Conservation (phyloP, 768 basidiomycete genomes). For the Tephrocybe sp. region DNA sequence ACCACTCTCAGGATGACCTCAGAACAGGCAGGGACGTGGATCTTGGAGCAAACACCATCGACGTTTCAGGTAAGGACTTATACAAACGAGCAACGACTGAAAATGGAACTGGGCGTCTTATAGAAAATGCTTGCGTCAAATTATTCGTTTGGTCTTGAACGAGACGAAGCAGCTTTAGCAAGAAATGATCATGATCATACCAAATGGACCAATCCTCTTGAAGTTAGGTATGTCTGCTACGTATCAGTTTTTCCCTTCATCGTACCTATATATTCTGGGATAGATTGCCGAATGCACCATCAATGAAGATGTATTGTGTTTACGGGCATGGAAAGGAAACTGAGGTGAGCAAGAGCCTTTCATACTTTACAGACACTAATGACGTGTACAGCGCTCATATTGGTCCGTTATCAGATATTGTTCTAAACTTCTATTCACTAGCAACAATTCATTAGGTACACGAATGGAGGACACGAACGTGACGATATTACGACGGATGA, state of each 20-base stretch:
- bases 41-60: constrained; percentile 76
- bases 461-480: constrained; percentile 65
- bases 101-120: neutral
- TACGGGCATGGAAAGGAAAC: constrained; percentile 98
- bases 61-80: constrained; percentile 66
- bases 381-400: constrained; percentile 66
- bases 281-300: constrained; percentile 86
- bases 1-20: constrained; percentile 69
- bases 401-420: constrained; percentile 45
- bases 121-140: constrained; percentile 83
- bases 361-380: neutral
- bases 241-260: neutral
- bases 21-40: constrained; percentile 72
- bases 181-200: constrained; percentile 70
- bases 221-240: constrained; percentile 53
- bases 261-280: neutral
- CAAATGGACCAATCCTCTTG: constrained; percentile 94
- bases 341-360: constrained; percentile 52
- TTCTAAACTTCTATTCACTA: neutral
- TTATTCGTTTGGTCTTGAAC: constrained; percentile 89
- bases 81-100: neutral
- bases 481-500: constrained; percentile 56
- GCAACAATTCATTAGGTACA: constrained; percentile 65
- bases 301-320: constrained; percentile 89
- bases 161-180: constrained; percentile 60